Evolutionary conservation across 83 land plant species (phyloP).

Genomic region (Picea mariana): DNA sequence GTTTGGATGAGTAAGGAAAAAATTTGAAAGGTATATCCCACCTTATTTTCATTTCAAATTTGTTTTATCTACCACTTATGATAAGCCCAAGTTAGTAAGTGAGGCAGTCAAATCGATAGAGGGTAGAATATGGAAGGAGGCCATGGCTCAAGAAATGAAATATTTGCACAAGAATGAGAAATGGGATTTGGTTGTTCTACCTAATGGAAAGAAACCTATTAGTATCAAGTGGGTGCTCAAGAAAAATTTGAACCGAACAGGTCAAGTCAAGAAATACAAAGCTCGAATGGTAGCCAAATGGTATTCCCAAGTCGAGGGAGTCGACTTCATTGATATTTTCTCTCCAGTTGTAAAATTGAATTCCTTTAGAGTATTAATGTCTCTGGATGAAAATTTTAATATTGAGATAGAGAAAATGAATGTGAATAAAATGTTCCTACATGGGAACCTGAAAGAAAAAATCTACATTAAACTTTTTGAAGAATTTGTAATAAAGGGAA

Average conservation of each 20-base stretch:
- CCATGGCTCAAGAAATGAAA: no score
- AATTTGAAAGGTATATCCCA: background rate
- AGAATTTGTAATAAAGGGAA: background rate
- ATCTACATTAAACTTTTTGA: background rate
- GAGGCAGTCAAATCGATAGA: background rate
- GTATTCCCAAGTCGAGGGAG: background rate
- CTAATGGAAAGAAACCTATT: background rate
- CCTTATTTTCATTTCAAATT: no score
- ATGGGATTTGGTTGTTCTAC: background rate
- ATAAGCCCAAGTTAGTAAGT: background rate
- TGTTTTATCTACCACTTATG: background rate
- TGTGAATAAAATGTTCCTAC: no score
- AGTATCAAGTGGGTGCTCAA: no score
- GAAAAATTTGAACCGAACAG: background rate
- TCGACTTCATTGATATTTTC: background rate
- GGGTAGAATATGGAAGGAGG: background rate
- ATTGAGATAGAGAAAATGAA: no score
- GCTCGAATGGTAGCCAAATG: background rate
- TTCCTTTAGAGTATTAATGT: background rate
- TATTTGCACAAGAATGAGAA: no score
- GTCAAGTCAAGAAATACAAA: background rate
- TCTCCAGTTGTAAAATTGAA: no score
- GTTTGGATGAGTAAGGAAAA: background rate
- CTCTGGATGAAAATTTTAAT: background rate
- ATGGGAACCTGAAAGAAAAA: no score